A percentile compares a stretch with the other conserved stretches of the same genome.
These are phyloP conservation scores for Mucor lusitanicus DNA, from an alignment of 371 early-diverging fungal species.

Conservation along the genomic window DNA sequence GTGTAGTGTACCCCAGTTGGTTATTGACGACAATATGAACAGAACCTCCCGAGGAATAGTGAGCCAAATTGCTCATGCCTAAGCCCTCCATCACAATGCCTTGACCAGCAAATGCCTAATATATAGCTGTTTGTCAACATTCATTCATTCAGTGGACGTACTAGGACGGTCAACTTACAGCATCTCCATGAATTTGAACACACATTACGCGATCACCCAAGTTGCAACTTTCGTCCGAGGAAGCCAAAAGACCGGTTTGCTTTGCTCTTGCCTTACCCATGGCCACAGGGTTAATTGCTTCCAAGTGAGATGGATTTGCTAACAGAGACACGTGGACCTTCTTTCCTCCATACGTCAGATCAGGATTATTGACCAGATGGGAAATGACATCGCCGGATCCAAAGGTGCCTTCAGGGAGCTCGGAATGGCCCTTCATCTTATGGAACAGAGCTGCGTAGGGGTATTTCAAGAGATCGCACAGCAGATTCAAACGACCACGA, in stretches of 20 bases:
- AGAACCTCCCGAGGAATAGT: slow-evolving; percentile 91
- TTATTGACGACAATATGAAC: slow-evolving; percentile 97
- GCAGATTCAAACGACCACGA: slow-evolving; percentile 92
- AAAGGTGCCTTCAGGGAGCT: slow-evolving; percentile 76
- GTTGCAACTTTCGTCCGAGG: slow-evolving; percentile 65
- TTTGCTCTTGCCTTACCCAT: slow-evolving; percentile 92
- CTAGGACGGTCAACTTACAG: slow-evolving; percentile 45
- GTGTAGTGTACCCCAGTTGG: slow-evolving; percentile 96
- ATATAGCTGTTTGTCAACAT: neutral
- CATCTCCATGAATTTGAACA: slow-evolving; percentile 95
- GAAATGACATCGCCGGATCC: slow-evolving; percentile 93
- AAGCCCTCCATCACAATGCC: slow-evolving; percentile 96
- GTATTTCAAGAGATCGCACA: slow-evolving; percentile 82
- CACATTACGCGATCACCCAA: slow-evolving; percentile 90
- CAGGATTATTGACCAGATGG: slow-evolving; percentile 77
- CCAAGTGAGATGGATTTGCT: slow-evolving; percentile 91
- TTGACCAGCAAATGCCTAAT: slow-evolving; percentile 78
- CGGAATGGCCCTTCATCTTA: slow-evolving; percentile 90
- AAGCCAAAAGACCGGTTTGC: slow-evolving; percentile 78
- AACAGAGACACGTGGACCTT: slow-evolving; percentile 81
- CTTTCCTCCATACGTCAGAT: slow-evolving; percentile 66
- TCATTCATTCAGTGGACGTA: too few species aligned
- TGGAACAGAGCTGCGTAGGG: slow-evolving; percentile 83
- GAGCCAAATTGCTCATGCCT: slow-evolving; percentile 90
- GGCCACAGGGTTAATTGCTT: slow-evolving; percentile 93